Conservation (phyloP, 2,329 filamentous ascomycete genomes). For the Diaporthe vexans region DNA sequence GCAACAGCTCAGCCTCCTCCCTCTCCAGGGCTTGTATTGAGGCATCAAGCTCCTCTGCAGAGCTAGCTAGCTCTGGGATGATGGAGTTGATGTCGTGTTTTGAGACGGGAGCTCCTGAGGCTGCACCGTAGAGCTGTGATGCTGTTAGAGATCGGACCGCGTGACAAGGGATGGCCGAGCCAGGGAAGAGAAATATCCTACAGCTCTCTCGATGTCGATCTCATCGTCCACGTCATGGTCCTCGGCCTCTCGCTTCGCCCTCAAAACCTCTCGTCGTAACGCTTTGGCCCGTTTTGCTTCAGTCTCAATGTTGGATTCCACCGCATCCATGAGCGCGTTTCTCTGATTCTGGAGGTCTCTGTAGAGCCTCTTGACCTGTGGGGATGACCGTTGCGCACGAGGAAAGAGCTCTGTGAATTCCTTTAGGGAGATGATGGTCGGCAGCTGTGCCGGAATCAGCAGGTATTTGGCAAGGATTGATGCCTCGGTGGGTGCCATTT, state of each 20-base stretch:
- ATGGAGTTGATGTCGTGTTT: slow-evolving; percentile 75
- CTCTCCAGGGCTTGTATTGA: slow-evolving; percentile 77
- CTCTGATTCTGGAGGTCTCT: slow-evolving; percentile 84
- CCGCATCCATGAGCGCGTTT: slow-evolving; percentile 75
- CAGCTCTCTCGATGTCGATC: slow-evolving; percentile 72
- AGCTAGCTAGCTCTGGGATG: slow-evolving; percentile 77
- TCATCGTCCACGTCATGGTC: slow-evolving; percentile 72
- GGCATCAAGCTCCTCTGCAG: slow-evolving; percentile 74
- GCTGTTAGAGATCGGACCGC: not conserved
- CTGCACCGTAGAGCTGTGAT: slow-evolving; percentile 65
- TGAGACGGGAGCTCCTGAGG: slow-evolving; percentile 61
- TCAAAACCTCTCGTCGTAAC: slow-evolving; percentile 70
- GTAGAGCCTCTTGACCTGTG: slow-evolving; percentile 80
- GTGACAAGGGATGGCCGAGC: slow-evolving; percentile 28
- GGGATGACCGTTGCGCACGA: slow-evolving; percentile 72
- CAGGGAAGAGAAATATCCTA: slow-evolving; percentile 51
- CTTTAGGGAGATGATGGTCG: slow-evolving; percentile 78
- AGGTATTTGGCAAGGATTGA: slow-evolving; percentile 84
- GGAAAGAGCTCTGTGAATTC: slow-evolving; percentile 86
- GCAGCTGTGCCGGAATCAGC: slow-evolving; percentile 80
- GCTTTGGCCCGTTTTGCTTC: slow-evolving; percentile 73
- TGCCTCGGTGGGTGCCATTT: slow-evolving; percentile 81
- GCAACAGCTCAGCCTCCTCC: slow-evolving; percentile 72
- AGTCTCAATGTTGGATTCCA: slow-evolving; percentile 74
- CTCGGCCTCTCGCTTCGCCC: slow-evolving; percentile 65